phyloP scores from a whole-genome alignment of 2,329 filamentous ascomycete species.

The Cryphonectria parasitica region DNA sequence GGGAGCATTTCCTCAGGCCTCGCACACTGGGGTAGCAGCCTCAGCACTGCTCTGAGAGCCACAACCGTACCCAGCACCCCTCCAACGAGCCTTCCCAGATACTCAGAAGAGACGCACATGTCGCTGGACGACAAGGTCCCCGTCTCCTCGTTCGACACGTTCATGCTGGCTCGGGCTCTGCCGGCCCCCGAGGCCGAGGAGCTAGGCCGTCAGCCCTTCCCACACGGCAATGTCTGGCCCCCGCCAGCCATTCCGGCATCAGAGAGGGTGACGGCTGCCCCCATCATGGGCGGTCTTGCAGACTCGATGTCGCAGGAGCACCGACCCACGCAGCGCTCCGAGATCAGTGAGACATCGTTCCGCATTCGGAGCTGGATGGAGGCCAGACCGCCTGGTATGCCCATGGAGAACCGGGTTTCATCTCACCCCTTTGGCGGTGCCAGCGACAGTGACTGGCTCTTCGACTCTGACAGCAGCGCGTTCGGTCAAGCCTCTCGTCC shows the following conservation, averaged over 20 bases:
- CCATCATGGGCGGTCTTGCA: constrained; percentile 29
- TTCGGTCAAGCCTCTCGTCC: constrained; percentile 29
- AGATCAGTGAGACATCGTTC: constrained; percentile 73
- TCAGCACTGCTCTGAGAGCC: not conserved
- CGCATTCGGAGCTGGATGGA: constrained; percentile 78
- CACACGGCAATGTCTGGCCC: constrained; percentile 72
- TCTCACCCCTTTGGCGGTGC: not conserved
- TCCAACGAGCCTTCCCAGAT: constrained; percentile 39
- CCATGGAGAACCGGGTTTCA: not conserved
- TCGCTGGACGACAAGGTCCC: constrained; percentile 46
- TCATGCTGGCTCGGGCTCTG: constrained; percentile 65
- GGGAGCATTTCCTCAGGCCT: constrained; percentile 12
- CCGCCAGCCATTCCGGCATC: constrained; percentile 69
- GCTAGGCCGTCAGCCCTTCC: constrained; percentile 40
- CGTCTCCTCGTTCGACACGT: constrained; percentile 64
- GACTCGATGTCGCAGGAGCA: constrained; percentile 36
- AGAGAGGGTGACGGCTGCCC: constrained; percentile 51
- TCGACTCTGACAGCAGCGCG: constrained; percentile 23
- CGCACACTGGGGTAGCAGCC: constrained; percentile 2
- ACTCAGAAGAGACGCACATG: constrained; percentile 59
- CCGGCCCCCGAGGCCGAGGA: constrained; percentile 41
- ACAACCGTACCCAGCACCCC: constrained; percentile 3
- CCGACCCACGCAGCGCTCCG: constrained; percentile 52
- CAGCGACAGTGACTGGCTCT: constrained; percentile 18
- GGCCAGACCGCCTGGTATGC: constrained; percentile 47